These are phyloP conservation scores for Schwanniomyces pseudopolymorphus DNA, from an alignment of 805 yeast species.

Conservation along the genomic window DNA sequence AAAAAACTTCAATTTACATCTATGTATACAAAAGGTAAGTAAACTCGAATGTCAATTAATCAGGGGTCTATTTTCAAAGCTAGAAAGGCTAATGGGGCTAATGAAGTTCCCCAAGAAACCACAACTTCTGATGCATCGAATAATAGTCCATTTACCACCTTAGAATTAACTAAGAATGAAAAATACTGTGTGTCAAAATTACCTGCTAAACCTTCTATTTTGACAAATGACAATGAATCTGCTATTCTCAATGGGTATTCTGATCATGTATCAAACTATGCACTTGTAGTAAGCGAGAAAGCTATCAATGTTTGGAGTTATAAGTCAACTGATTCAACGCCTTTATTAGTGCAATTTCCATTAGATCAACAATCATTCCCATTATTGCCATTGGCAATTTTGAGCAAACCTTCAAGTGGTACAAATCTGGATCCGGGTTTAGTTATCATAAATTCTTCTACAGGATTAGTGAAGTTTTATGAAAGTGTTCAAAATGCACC, in stretches of 20 bases:
- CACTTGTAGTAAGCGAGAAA: slow-evolving; percentile 48
- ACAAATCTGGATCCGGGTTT: slow-evolving; percentile 62
- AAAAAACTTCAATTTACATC: background rate
- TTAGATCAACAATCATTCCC: slow-evolving; percentile 18
- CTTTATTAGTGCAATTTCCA: slow-evolving; percentile 56
- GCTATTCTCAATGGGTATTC: slow-evolving; percentile 39
- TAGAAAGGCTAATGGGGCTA: slow-evolving; percentile 7
- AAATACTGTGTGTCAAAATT: slow-evolving; percentile 57
- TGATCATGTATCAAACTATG: slow-evolving; percentile 48
- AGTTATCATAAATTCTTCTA: slow-evolving; percentile 56
- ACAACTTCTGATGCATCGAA: background rate
- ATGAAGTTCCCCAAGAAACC: background rate
- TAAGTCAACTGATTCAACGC: slow-evolving; percentile 57
- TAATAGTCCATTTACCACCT: background rate
- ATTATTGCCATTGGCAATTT: slow-evolving; percentile 50
- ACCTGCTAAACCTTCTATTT: slow-evolving; percentile 53
- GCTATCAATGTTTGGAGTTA: slow-evolving; percentile 69
- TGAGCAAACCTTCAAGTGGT: slow-evolving; percentile 59
- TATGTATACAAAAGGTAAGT: background rate
- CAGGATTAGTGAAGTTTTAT: slow-evolving; percentile 66
- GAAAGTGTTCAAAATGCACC: slow-evolving; percentile 75
- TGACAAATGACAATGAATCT: slow-evolving; percentile 11
- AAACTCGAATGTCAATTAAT: slow-evolving; percentile 7
- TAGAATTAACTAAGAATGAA: slow-evolving; percentile 57
- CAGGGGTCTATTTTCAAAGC: slow-evolving; percentile 15